A percentile compares a stretch with the other conserved stretches of the same genome.
Conservation (phyloP, 305 asterid genomes). For the Rubia balearica region DNA sequence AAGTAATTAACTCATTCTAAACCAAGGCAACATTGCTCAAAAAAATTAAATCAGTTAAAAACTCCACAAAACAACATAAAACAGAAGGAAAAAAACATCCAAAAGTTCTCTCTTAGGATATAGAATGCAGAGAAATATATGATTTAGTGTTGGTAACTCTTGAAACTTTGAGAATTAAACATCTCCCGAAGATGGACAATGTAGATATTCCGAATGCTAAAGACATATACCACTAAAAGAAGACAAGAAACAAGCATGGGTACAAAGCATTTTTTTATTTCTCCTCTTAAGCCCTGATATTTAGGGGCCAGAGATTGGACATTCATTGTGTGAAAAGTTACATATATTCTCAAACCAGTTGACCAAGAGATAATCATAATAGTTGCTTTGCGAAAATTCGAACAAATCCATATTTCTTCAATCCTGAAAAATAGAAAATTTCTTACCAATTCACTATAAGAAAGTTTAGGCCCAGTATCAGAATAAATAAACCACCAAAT, state of each 20-base stretch:
- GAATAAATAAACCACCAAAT: conserved; percentile 96
- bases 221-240: not conserved
- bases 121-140: not conserved
- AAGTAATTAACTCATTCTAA: not conserved
- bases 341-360: not conserved
- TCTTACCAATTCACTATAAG: conserved; percentile 77
- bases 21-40: not conserved
- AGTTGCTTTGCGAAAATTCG: not conserved
- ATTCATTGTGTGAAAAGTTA: not conserved
- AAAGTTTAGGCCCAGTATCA: conserved; percentile 79
- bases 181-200: not conserved
- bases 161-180: not conserved
- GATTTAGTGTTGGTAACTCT: not conserved
- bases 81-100: too few relatives aligned
- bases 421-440: not conserved
- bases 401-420: not conserved
- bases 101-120: not conserved
- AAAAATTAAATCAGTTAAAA: too few relatives aligned
- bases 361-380: not conserved
- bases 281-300: not conserved
- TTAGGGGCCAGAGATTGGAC: not conserved
- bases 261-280: not conserved
- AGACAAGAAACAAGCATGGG: not conserved
- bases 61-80: not conserved
- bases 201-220: not conserved